Conservation (phyloP, 148 eudicot genomes). For the Vaccinium darrowii region DNA sequence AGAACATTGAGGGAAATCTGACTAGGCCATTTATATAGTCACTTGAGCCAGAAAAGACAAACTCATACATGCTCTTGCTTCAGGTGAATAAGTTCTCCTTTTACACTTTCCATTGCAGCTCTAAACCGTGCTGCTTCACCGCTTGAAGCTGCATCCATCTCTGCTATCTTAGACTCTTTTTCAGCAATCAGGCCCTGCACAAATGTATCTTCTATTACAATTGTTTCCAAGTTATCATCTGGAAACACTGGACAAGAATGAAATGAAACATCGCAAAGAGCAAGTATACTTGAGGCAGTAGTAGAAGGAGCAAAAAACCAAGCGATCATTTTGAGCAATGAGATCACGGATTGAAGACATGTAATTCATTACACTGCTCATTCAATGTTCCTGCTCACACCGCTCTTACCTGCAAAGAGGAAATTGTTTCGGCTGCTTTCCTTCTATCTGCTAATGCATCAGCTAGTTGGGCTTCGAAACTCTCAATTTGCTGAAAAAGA, state of each 20-base stretch:
- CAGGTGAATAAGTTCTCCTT: slow-evolving; percentile 75
- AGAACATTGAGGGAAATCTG: background rate
- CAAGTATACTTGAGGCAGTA: background rate
- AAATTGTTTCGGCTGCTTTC: slow-evolving; percentile 84
- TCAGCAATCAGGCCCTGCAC: slow-evolving; percentile 73
- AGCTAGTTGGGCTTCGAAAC: slow-evolving; percentile 82
- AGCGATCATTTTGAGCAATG: background rate
- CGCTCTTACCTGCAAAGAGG: slow-evolving; percentile 71
- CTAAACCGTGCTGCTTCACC: slow-evolving; percentile 92
- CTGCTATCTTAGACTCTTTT: slow-evolving; percentile 86
- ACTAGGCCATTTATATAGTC: background rate
- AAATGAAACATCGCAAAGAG: background rate
- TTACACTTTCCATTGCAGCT: slow-evolving; percentile 84
- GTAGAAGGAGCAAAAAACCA: background rate
- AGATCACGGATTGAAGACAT: background rate
- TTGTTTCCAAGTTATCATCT: slow-evolving; percentile 5
- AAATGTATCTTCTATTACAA: slow-evolving; percentile 12
- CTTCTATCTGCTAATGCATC: slow-evolving; percentile 72
- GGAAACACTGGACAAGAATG: background rate
- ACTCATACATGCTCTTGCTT: slow-evolving; percentile 76
- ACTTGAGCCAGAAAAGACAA: slow-evolving; percentile 2
- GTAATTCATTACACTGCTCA: background rate
- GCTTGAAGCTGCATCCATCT: slow-evolving; percentile 94
- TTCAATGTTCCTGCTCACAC: slow-evolving; percentile 2
- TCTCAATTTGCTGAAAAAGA: slow-evolving; percentile 62